Evolutionary conservation across 495 filamentous ascomycete species (phyloP), one percentile per base, ranked within the genome.

Genomic region (Xylaria flabelliformis): DNA sequence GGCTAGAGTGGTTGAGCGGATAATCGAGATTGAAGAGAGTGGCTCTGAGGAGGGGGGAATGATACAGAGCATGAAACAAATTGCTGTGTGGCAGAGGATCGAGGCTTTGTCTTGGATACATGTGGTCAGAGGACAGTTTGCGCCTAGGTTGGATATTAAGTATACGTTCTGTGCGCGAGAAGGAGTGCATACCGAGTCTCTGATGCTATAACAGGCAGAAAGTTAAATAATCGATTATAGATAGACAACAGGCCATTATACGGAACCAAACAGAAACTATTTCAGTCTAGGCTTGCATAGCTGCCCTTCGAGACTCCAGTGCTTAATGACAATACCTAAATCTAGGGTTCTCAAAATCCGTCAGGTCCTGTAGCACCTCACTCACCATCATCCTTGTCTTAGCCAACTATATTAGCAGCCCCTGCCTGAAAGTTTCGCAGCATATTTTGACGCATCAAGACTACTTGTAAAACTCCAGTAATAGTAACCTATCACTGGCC

Each of bases 21-120:
- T 78, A n/a, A 77, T 79, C 36, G 74, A 80, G 39, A 79, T 76
- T 65, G 76, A 72, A 71, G 73, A 73, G 66, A 64, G 69, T 32
- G 48, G 67, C 26, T n/a, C 19, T 26, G 29, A 39, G 41, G 58
- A 72, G 32, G 61, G 46, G 53, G 63, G 50, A 48, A 75, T 64
- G 63, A 63, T 39, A 74, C 68, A 65, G 64, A 61, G 76, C 51
- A 77, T 77, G 74, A 74, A 76, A 51, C 67, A 78, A 56, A 75
- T 67, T 56, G 21, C 50, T 42, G 5, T 44, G 34, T 41, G 76
- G 76, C 74, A 75, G 76, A 79, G 77, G 70, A 58, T 79, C 67
- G 77, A 79, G 65, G 44, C 56, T 36, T 59, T 79, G 56, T 79
- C 76, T 66, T 78, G 56, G 62, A 17, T 39, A 64, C 72, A 75